These are phyloP conservation scores for Gymnopus androsaceus DNA, from an alignment of 1,284 basidiomycete genomes.

Conservation along the genomic window DNA sequence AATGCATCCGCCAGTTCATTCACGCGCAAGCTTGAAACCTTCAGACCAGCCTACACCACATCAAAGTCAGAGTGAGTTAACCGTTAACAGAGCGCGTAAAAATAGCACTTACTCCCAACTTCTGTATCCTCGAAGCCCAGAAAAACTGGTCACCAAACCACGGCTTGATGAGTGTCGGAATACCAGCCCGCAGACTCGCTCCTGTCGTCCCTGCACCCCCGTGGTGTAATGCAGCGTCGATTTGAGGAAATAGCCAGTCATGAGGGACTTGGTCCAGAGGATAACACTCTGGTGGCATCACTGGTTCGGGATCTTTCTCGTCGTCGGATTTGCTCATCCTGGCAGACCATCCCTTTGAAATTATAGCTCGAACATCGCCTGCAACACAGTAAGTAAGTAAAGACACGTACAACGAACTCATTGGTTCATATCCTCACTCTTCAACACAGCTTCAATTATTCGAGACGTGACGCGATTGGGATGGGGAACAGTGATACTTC, in stretches of 20 bases:
- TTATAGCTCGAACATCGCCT: slow-evolving; percentile 70
- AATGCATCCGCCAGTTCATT: slow-evolving; percentile 57
- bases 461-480: slow-evolving; percentile 63
- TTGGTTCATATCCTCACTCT: slow-evolving; percentile 42
- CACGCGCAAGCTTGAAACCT: slow-evolving; percentile 48
- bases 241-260: slow-evolving; percentile 78
- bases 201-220: slow-evolving; percentile 77
- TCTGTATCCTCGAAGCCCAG: slow-evolving; percentile 69
- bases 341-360: slow-evolving; percentile 79
- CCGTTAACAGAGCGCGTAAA: neutral
- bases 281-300: slow-evolving; percentile 47
- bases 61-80: slow-evolving; percentile 5
- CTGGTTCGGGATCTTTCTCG: slow-evolving; percentile 36
- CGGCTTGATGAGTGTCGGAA: slow-evolving; percentile 76
- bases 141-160: slow-evolving; percentile 76
- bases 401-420: neutral
- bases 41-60: slow-evolving; percentile 49
- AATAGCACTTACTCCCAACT: slow-evolving; percentile 48
- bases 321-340: slow-evolving; percentile 47
- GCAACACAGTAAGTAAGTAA: neutral
- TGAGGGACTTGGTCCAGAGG: slow-evolving; percentile 73
- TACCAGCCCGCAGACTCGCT: slow-evolving; percentile 66
- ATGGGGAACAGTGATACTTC: slow-evolving; percentile 73
- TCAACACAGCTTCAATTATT: slow-evolving; percentile 67
- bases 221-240: slow-evolving; percentile 70